Percentiles rank a stretch among this genome's conserved stretches.
phyloP scores from a whole-genome alignment of 2,329 filamentous ascomycete species.

The Diplodia scrobiculata region DNA sequence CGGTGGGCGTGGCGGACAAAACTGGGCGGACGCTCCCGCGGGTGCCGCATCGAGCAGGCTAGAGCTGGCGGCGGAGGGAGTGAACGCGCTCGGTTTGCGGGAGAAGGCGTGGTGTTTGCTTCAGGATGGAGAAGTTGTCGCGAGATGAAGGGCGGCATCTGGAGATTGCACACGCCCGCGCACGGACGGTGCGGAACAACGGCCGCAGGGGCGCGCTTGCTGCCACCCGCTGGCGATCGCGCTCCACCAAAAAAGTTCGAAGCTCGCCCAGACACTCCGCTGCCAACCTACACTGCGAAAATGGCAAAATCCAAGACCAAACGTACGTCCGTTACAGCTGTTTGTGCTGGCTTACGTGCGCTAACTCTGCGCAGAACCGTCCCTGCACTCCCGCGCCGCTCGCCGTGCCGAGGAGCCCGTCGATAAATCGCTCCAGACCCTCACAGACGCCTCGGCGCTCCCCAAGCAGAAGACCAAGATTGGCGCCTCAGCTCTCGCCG shows the following conservation, averaged over 20 bases:
- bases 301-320: constrained; percentile 25
- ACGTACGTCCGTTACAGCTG: neutral
- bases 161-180: constrained; percentile 21
- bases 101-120: neutral
- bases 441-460: constrained; percentile 44
- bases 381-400: constrained; percentile 72
- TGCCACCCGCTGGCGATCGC: constrained; percentile 12
- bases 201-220: neutral
- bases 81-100: neutral
- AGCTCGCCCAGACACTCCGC: neutral
- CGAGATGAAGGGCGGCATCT: constrained; percentile 25
- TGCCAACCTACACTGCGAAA: neutral
- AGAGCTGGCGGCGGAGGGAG: constrained; percentile 1
- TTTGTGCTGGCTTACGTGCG: neutral
- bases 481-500: constrained; percentile 62
- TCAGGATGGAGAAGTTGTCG: constrained; percentile 12
- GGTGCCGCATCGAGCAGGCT: constrained; percentile 28
- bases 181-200: constrained; percentile 4
- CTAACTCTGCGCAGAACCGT: constrained; percentile 53
- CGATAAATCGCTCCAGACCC: constrained; percentile 67
- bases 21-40: constrained; percentile 14
- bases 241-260: constrained; percentile 28
- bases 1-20: constrained; percentile 12
- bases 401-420: constrained; percentile 71
- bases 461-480: constrained; percentile 36